These are phyloP conservation scores for Agapanthus africanus DNA, from an alignment of 106 monocot genomes.

Conservation along the genomic window DNA sequence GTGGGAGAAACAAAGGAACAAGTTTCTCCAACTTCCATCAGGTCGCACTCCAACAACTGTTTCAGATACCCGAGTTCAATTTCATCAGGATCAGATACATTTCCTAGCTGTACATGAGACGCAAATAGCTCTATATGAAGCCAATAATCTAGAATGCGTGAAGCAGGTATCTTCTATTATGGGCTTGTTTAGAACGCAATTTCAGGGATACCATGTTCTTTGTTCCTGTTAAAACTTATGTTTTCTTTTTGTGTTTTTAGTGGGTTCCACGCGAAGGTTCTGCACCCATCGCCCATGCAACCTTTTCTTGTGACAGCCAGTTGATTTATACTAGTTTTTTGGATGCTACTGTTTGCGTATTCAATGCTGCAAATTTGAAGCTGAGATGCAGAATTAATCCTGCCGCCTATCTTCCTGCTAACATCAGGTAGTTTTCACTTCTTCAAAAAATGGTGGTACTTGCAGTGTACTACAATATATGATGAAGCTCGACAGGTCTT, in stretches of 20 bases:
- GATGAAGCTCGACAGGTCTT: too few species aligned
- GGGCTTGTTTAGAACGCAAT: too few species aligned
- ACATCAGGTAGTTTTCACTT: slow-evolving; percentile 58
- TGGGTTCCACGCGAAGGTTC: slow-evolving; percentile 37
- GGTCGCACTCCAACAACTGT: slow-evolving; percentile 24
- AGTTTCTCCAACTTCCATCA: slow-evolving; percentile 53
- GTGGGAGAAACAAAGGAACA: slow-evolving; percentile 69
- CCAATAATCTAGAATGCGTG: slow-evolving; percentile 57
- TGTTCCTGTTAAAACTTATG: not conserved
- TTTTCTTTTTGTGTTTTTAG: slow-evolving; percentile 18
- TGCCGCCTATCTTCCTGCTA: slow-evolving; percentile 55
- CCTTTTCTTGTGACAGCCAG: slow-evolving; percentile 89
- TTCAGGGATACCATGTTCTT: too few species aligned
- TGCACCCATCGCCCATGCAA: slow-evolving; percentile 74
- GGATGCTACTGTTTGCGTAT: slow-evolving; percentile 67
- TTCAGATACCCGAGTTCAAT: slow-evolving; percentile 74
- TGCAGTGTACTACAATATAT: too few species aligned
- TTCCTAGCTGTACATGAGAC: slow-evolving; percentile 79
- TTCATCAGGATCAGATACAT: slow-evolving; percentile 78
- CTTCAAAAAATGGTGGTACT: too few species aligned
- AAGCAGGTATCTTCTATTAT: slow-evolving; percentile 45
- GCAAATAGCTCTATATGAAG: slow-evolving; percentile 70
- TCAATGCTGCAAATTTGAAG: slow-evolving; percentile 50
- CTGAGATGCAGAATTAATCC: slow-evolving; percentile 68
- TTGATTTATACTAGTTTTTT: slow-evolving; percentile 61